phyloP scores from a whole-genome alignment of 2,329 filamentous ascomycete genomes.

The Leptodontidium sp. region DNA sequence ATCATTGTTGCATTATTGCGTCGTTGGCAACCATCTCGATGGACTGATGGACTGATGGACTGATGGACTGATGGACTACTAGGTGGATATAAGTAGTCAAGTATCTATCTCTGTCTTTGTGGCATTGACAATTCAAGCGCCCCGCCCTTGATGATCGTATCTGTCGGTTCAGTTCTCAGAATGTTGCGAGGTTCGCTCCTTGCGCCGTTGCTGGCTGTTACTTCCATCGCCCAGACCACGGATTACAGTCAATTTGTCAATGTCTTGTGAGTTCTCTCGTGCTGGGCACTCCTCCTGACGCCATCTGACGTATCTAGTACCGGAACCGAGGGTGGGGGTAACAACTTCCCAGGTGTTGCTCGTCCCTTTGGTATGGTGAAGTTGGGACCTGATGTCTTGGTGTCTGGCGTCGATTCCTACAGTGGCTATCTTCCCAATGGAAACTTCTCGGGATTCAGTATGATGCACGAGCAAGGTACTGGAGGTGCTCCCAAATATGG shows the following conservation, averaged over 20 bases:
- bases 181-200: conserved; percentile 13
- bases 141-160: background rate
- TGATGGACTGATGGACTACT: background rate
- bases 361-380: conserved; percentile 56
- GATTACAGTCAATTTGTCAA: conserved; percentile 42
- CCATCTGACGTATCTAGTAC: conserved; percentile 30
- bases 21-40: background rate
- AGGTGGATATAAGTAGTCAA: background rate
- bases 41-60: background rate
- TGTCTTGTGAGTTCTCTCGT: conserved; percentile 36
- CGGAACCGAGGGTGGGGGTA: conserved; percentile 54
- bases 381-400: conserved; percentile 51
- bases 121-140: background rate
- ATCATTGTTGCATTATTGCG: background rate
- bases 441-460: conserved; percentile 65
- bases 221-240: conserved; percentile 14
- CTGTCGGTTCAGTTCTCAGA: background rate
- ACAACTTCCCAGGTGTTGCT: conserved; percentile 54
- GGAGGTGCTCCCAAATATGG: conserved; percentile 76
- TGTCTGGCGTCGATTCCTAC: conserved; percentile 59
- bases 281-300: background rate
- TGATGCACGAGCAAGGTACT: conserved; percentile 73
- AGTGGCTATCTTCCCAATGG: conserved; percentile 61
- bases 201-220: conserved; percentile 1
- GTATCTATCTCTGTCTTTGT: background rate